These are phyloP conservation scores for Alnus glutinosa DNA, from an alignment of 306 rosid species.

Conservation along the genomic window DNA sequence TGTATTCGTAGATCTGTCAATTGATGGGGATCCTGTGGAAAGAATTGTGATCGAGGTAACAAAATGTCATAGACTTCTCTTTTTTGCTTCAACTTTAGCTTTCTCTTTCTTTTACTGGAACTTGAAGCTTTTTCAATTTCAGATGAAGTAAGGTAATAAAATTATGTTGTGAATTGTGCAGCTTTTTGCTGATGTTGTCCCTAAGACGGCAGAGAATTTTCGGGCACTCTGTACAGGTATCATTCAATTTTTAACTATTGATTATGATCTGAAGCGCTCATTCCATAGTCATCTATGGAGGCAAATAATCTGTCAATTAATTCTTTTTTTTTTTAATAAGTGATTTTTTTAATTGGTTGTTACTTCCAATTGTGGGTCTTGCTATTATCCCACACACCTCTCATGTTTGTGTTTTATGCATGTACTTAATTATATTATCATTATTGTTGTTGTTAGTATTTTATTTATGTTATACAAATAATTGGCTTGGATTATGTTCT, in stretches of 20 bases:
- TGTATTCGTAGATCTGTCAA: constrained; percentile 78
- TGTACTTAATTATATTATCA: too few relatives aligned
- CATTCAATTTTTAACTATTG: not conserved
- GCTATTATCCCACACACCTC: not conserved
- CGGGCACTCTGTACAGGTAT: constrained; percentile 96
- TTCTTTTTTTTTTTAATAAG: not conserved
- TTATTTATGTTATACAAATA: not conserved
- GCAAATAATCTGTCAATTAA: not conserved
- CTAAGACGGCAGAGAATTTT: constrained; percentile 87
- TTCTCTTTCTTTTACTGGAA: not conserved
- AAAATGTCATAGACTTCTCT: not conserved
- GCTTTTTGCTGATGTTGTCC: constrained; percentile 85
- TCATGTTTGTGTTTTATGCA: not conserved
- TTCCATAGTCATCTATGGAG: not conserved
- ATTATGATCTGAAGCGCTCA: not conserved
- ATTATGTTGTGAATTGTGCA: constrained; percentile 49
- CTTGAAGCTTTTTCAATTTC: constrained; percentile 12
- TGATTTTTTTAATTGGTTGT: not conserved
- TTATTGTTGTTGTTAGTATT: not conserved
- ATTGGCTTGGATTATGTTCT: not conserved
- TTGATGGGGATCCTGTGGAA: constrained; percentile 69
- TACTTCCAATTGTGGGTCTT: not conserved
- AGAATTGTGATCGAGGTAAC: constrained; percentile 73
- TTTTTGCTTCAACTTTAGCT: not conserved
- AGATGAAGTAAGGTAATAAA: constrained; percentile 16